phyloP scores from a whole-genome alignment of 257 asterid genomes.

The Leonotis leonurus region DNA sequence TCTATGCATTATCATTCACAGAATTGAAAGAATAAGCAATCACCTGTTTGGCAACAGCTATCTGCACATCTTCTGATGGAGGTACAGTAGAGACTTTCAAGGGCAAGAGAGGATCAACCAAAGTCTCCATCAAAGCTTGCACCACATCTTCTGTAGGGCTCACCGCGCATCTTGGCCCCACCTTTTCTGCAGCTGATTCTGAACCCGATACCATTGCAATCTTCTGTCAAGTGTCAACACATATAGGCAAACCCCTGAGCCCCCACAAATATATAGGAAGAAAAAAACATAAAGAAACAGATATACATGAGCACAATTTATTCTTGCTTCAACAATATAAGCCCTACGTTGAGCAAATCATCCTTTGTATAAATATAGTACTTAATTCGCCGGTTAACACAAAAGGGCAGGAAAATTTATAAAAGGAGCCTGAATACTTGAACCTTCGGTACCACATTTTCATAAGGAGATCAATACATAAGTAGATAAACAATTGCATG shows the following conservation, averaged over 20 bases:
- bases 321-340: background rate
- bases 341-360: background rate
- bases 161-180: slow-evolving; percentile 18
- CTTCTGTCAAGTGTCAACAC: background rate
- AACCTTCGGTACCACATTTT: background rate
- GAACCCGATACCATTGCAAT: slow-evolving; percentile 8
- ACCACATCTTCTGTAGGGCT: slow-evolving; percentile 41
- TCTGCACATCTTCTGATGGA: slow-evolving; percentile 31
- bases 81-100: slow-evolving; percentile 21
- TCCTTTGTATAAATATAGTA: background rate
- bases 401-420: background rate
- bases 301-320: background rate
- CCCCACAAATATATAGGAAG: background rate
- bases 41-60: slow-evolving; percentile 58
- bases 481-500: slow-evolving; percentile 12
- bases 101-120: slow-evolving; percentile 54
- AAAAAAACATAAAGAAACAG: background rate
- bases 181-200: slow-evolving; percentile 8
- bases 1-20: background rate
- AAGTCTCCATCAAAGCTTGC: slow-evolving; percentile 37
- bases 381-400: background rate
- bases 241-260: background rate
- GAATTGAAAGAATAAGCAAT: background rate
- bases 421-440: background rate
- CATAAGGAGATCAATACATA: background rate